Conservation (phyloP, 2,329 filamentous ascomycete genomes). For the Drechslerella coelobrocha region DNA sequence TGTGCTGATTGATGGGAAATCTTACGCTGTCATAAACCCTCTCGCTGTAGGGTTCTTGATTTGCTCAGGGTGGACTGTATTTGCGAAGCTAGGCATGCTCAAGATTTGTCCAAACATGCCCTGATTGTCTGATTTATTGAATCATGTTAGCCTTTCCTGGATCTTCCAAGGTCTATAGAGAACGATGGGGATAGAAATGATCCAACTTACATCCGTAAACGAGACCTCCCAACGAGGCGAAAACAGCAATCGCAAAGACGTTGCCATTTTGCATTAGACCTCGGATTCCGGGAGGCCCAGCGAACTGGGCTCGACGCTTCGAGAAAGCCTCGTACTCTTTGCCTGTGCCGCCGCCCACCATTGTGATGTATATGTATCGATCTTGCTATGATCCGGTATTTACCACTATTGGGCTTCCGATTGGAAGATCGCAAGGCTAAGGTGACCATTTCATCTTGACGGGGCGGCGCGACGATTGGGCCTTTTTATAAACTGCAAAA, state of each 20-base stretch:
- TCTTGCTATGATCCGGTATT: background rate
- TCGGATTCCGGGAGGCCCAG: slow-evolving; percentile 59
- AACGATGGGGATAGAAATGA: slow-evolving; percentile 73
- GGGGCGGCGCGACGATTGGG: too few species aligned
- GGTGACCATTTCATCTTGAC: too few species aligned
- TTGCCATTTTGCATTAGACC: slow-evolving; percentile 64
- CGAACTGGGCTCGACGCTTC: slow-evolving; percentile 43
- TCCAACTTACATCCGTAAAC: slow-evolving; percentile 75
- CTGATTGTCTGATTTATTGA: slow-evolving; percentile 52
- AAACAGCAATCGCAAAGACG: slow-evolving; percentile 65
- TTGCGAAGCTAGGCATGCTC: slow-evolving; percentile 23
- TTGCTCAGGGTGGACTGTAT: slow-evolving; percentile 29
- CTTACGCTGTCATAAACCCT: slow-evolving; percentile 44
- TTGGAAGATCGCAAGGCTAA: background rate
- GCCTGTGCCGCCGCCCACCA: slow-evolving; percentile 32
- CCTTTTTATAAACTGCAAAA: too few species aligned
- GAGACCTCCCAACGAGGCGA: slow-evolving; percentile 57
- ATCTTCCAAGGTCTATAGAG: slow-evolving; percentile 59
- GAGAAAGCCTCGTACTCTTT: slow-evolving; percentile 47
- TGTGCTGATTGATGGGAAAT: slow-evolving; percentile 53
- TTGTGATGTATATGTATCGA: slow-evolving; percentile 18
- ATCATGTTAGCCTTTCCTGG: slow-evolving; percentile 62
- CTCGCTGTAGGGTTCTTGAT: slow-evolving; percentile 38
- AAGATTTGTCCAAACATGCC: slow-evolving; percentile 19
- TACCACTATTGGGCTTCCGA: background rate